Conservation (phyloP, 495 filamentous ascomycete genomes). For the Lophium mytilinum region DNA sequence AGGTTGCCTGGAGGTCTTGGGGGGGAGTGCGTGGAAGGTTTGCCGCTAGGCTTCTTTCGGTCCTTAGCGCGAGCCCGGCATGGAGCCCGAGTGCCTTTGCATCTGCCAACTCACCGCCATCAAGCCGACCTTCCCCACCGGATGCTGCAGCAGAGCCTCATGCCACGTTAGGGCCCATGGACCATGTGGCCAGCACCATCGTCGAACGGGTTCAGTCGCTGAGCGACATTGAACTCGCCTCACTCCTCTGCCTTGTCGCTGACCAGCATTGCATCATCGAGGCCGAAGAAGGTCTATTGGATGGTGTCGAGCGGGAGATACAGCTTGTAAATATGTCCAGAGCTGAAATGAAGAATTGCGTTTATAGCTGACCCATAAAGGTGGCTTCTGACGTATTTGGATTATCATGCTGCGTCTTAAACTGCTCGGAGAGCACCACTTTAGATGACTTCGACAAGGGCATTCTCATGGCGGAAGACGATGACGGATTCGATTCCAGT, state of each 20-base stretch:
- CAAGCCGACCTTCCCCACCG: too few relatives aligned
- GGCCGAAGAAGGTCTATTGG: conserved; percentile 52
- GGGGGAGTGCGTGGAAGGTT: too few relatives aligned
- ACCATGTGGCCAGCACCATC: conserved; percentile 43
- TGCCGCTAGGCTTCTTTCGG: too few relatives aligned
- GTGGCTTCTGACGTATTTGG: conserved; percentile 63
- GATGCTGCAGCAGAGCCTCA: neutral
- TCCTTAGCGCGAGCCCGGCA: too few relatives aligned
- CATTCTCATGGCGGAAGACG: conserved; percentile 46
- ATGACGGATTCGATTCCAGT: conserved; percentile 9
- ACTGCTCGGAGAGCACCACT: conserved; percentile 62
- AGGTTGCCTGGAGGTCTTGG: too few relatives aligned
- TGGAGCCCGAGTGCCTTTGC: too few relatives aligned
- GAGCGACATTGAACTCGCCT: conserved; percentile 82
- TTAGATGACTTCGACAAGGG: conserved; percentile 70
- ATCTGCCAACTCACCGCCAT: too few relatives aligned
- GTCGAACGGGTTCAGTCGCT: conserved; percentile 60
- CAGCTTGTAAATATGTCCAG: conserved; percentile 46
- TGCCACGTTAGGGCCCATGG: conserved; percentile 41
- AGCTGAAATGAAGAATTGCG: too few relatives aligned
- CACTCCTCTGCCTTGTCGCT: conserved; percentile 68
- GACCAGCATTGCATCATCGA: conserved; percentile 84
- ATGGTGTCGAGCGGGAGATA: conserved; percentile 63
- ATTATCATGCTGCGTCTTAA: conserved; percentile 55
- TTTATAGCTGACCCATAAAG: conserved; percentile 29